A percentile compares a stretch with the other conserved stretches of the same genome.
Conservation (phyloP, 805 yeast species). For the Wickerhamiella occidentalis region DNA sequence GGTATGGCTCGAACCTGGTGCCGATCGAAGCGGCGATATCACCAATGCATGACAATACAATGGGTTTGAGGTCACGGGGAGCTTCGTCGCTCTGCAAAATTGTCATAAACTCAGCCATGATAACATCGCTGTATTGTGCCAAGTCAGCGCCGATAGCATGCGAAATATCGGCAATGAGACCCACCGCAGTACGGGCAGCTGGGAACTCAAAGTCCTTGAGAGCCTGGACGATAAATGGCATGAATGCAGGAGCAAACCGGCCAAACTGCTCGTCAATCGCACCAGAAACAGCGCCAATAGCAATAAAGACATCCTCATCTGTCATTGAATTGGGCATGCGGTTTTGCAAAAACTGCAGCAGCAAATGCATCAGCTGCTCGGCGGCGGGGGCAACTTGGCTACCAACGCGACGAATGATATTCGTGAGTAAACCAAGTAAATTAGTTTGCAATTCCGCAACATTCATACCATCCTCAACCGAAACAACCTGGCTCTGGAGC, state of each 20-base stretch:
- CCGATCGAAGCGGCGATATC: conserved; percentile 90
- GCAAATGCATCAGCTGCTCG: conserved; percentile 73
- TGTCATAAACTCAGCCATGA: conserved; percentile 73
- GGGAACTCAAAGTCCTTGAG: conserved; percentile 73
- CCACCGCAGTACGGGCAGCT: conserved; percentile 81
- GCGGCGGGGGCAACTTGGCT: conserved; percentile 52
- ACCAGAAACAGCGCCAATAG: conserved; percentile 79
- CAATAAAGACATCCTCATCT: conserved; percentile 90
- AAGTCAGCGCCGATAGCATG: conserved; percentile 72
- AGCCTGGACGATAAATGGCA: conserved; percentile 72
- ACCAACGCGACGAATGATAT: conserved; percentile 72
- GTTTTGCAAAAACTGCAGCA: conserved; percentile 58
- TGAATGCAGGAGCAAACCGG: conserved; percentile 66
- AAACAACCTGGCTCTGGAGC: conserved; percentile 45
- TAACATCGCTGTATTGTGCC: conserved; percentile 60
- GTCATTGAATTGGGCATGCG: conserved; percentile 57
- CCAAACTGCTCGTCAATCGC: conserved; percentile 61
- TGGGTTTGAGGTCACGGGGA: conserved; percentile 72
- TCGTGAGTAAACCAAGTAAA: conserved; percentile 60
- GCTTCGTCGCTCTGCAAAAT: conserved; percentile 55
- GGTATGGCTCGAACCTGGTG: conserved; percentile 57
- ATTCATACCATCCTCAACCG: conserved; percentile 59
- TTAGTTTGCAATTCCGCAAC: conserved; percentile 84
- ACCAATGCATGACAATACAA: conserved; percentile 85
- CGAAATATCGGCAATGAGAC: conserved; percentile 86